Evolutionary conservation across 2,329 filamentous ascomycete species (phyloP).

Genomic region (Tolypocladium pustulatum): DNA sequence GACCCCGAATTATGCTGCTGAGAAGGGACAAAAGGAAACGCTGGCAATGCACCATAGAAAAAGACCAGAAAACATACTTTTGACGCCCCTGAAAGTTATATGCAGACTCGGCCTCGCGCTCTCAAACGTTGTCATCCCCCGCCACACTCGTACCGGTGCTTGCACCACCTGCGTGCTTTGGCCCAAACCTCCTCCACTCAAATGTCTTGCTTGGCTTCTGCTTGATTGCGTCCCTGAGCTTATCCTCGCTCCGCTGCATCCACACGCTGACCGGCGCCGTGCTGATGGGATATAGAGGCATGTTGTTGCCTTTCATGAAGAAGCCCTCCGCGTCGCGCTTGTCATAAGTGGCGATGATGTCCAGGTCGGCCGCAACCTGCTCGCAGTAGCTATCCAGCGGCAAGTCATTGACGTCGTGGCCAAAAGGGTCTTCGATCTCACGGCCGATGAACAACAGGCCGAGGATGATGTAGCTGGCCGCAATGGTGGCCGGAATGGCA

Average conservation of each 20-base stretch:
- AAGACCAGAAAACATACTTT: background rate
- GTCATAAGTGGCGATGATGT: constrained; percentile 53
- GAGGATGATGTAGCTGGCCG: constrained; percentile 72
- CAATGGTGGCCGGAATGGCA: constrained; percentile 65
- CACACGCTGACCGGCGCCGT: constrained; percentile 24
- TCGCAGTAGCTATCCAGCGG: constrained; percentile 68
- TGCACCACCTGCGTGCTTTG: background rate
- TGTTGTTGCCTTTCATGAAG: constrained; percentile 28
- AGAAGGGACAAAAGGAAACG: background rate
- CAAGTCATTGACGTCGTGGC: constrained; percentile 72
- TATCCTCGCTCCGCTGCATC: constrained; percentile 29
- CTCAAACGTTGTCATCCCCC: constrained; percentile 2
- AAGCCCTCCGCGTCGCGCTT: constrained; percentile 20
- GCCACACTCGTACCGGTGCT: background rate
- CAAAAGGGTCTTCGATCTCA: constrained; percentile 81
- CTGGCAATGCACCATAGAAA: background rate
- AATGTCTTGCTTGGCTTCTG: constrained; percentile 27
- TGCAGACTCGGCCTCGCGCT: background rate
- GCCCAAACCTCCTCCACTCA: constrained; percentile 14
- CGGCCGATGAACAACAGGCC: constrained; percentile 63
- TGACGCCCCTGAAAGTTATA: background rate
- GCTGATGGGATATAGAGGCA: constrained; percentile 46
- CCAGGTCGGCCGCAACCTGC: constrained; percentile 63
- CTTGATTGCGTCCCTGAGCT: constrained; percentile 26
- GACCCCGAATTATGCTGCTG: background rate